A percentile compares a stretch with the other conserved stretches of the same genome.
Evolutionary conservation across 495 filamentous ascomycete species (phyloP).

Genomic region (Barbatosphaeria neglecta): DNA sequence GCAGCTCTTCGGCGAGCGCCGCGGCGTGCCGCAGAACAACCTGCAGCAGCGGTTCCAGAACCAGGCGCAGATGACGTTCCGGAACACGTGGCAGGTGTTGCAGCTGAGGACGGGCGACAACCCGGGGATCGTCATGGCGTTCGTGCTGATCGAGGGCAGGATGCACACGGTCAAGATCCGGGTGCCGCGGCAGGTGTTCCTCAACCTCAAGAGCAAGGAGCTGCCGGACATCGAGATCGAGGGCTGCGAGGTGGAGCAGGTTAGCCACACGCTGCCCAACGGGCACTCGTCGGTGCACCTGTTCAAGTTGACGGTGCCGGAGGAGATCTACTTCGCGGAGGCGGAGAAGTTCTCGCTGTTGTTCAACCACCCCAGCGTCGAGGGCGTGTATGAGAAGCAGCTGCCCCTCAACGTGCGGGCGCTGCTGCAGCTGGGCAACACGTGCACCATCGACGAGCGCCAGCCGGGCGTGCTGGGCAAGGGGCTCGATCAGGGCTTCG

Average conservation of each 20-base stretch:
- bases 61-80: slow-evolving; percentile 79
- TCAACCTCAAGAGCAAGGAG: slow-evolving; percentile 79
- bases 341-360: slow-evolving; percentile 67
- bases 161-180: slow-evolving; percentile 79
- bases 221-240: slow-evolving; percentile 82
- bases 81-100: slow-evolving; percentile 87
- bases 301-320: slow-evolving; percentile 83
- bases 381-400: slow-evolving; percentile 93
- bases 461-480: slow-evolving; percentile 86
- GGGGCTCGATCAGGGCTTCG: slow-evolving; percentile 88
- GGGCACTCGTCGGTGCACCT: slow-evolving; percentile 88
- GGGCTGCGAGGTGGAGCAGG: slow-evolving; percentile 81
- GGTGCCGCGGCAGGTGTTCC: slow-evolving; percentile 77
- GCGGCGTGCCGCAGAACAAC: slow-evolving; percentile 55
- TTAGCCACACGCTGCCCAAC: slow-evolving; percentile 84
- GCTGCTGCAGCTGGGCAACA: slow-evolving; percentile 75
- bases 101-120: slow-evolving; percentile 70
- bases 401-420: slow-evolving; percentile 75
- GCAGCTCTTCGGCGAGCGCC: slow-evolving; percentile 82
- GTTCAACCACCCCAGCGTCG: slow-evolving; percentile 86
- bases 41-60: slow-evolving; percentile 83
- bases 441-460: slow-evolving; percentile 89
- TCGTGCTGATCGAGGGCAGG: slow-evolving; percentile 86
- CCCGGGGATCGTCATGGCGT: slow-evolving; percentile 78
- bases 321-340: slow-evolving; percentile 77